phyloP scores from a whole-genome alignment of 352 stramenopile species.

The Pelagophyceae sp. region DNA sequence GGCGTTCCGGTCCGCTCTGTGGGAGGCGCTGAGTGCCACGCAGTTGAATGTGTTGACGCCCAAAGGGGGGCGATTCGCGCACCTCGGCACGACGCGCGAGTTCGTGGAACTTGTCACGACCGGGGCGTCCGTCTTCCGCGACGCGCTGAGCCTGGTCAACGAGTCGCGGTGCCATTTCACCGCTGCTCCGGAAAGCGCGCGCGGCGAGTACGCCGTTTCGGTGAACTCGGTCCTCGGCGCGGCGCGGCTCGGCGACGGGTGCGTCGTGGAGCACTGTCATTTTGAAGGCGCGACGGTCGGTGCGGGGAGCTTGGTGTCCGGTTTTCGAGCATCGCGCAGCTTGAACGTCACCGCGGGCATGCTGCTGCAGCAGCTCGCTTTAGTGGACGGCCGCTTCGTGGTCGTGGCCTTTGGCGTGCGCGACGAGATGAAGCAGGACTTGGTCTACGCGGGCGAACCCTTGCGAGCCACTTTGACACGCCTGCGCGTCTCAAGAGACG shows the following conservation, averaged over 20 bases:
- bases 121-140: neutral
- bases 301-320: neutral
- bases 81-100: conserved; percentile 20
- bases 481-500: neutral
- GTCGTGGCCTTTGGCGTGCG: neutral
- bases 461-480: neutral
- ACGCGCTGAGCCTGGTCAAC: neutral
- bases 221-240: neutral
- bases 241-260: neutral
- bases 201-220: neutral
- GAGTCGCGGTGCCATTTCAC: neutral
- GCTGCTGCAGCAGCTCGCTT: neutral
- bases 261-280: conserved; percentile 9
- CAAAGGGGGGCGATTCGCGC: neutral
- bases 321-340: neutral
- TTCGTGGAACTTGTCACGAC: conserved; percentile 2
- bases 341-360: neutral
- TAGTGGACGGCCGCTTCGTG: conserved; percentile 9
- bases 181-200: no score
- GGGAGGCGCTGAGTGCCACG: neutral
- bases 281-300: neutral
- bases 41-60: neutral
- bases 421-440: neutral
- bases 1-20: neutral
- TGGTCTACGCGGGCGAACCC: neutral